Base-by-base conservation (phyloP, 2,329 filamentous ascomycete genomes). In the Ophiocordyceps camponoti-saundersi region DNA sequence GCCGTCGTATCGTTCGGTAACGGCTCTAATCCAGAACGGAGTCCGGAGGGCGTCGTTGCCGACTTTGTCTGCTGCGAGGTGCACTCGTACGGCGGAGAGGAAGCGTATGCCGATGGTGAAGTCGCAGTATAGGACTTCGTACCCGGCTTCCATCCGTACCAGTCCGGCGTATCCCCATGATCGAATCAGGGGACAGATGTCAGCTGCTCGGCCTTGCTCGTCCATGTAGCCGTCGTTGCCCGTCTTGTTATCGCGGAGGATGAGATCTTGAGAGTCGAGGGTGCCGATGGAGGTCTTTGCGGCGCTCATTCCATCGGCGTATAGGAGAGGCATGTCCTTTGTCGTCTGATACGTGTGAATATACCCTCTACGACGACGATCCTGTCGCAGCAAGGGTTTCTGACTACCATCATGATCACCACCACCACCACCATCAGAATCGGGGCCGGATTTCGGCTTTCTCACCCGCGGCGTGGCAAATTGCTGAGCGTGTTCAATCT, bases 251-350 rank as follows among this genome's bases (percentile, higher is more conserved):
- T 69, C 68, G 8, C 72, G 65, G 2, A 87, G 65, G 1, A 86
- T 55, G 1, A 70, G 56, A 54, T 86, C 81, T 54, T 85, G 80
- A 0, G 75, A 70, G 55, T 86, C 82, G 3, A 85, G 66, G 0
- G 80, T 84, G 3, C 82, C 82, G 55, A 79, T 75, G 1, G 55
- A 45, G 0, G 74, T 75, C 53, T 86, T 86, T 1, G 70, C 82
- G 0, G 79, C 82, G 2, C 75, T 73, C 67, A 80, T 79, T 4
- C 82, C 82, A 55, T 87, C 83, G 16, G 86, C 58, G 54, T 85
- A 84, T 3, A 87, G 62, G 3, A 85, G 64, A 12, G 71, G 70
- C 1, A 85, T 63, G 5, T 72, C 64, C 15, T 73, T 69, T 1
- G 63, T 71, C 3, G 80, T 71, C 7, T 68, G 67, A 56, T 85